Evolutionary conservation across 2,329 filamentous ascomycete species (phyloP), one percentile per base, ranked within the genome.

Genomic region (Bretziella fagacearum): DNA sequence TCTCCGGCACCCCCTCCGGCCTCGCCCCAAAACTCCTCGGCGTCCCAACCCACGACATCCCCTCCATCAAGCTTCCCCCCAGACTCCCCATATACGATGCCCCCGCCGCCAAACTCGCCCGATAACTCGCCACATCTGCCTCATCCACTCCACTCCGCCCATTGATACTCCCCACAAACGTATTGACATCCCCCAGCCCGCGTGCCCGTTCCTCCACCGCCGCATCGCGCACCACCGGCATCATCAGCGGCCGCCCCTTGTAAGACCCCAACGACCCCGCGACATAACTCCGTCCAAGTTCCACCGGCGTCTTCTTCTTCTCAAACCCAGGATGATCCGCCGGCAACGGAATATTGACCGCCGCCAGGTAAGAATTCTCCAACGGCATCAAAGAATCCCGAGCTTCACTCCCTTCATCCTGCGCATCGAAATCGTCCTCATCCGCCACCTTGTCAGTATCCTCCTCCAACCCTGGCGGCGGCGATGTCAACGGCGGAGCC

Each of bases 121-220:
- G 63, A 51, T 66, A 69, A 52, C 65, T 68, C 45, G 58, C 65
- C 35, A 65, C 56, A 44, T 65, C 63, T 33, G 56, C 62, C 39
- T 68, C 65, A 47, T 70, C 68, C 51, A 70, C 62, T 8, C 67
- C 67, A 47, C 62, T 69, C 48, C 64, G 61, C n/a, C 67, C 68
- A 51, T 71, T 67, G 11, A 74, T 56, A 37, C 70, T 70, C 1
- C 70, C 71, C 6, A 74, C 68, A 55, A 73, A 73, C 18, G 63
- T 65, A 51, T 62, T 65, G 40, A 73, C 58, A 15, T 68, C 62
- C 30, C 69, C 69, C 44, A 72, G 58, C 8, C 65, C 64, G 8
- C 63, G 65, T 2, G 69, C 69, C 53, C 63, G 61, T 20, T 65
- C 67, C 48, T 70, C 65, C 1, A 74, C 46, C 18, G 69, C 64